Evolutionary conservation across 306 rosid species (phyloP), one percentile per base, ranked within the genome.

Genomic region (Glycine latifolia): DNA sequence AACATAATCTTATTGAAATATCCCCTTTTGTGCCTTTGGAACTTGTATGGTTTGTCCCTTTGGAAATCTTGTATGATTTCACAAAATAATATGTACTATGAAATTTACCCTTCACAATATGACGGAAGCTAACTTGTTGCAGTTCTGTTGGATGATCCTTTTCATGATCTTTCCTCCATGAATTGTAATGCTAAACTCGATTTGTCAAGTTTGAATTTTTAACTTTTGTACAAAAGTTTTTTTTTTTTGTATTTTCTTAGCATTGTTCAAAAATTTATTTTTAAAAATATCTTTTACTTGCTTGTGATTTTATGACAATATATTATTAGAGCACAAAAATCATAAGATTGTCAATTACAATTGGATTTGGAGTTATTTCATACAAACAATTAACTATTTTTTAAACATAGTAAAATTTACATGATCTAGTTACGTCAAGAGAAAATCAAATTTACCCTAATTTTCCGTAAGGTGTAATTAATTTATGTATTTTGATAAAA

Each of bases 401-500:
- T 33, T 37, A 43, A 67, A 67, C 47, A 43, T 41, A 17, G 44
- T n/a, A 20, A 15, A 41, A 31, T 67, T 61, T 60, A 12, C 62
- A 35, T 17, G 4, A 26, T 26, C 79, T 80, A 70, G 60, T 7
- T 13, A 46, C 17, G 43, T 2, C n/a, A 50, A 61, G 15, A 61
- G 79, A 60, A 54, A 63, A 35, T 63, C n/a, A 15, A 33, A 71
- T 44, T 61, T 60, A 46, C 67, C 67, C 14, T 10, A 10, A 20
- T 26, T 9, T 3, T 4, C 67, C 6, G 12, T 20, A 13, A 60
- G 12, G 7, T 26, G 7, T 10, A 60, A 60, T 26, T 55, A n/a
- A 55, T 14, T 60, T 60, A 26, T 26, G 31, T 1, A 26, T 26
- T 26, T 26, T 20, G 0, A 26, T 26, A 26, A 26, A 26, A 26